phyloP scores from a whole-genome alignment of 148 eudicot species.

The Camellia lanceoleosa region DNA sequence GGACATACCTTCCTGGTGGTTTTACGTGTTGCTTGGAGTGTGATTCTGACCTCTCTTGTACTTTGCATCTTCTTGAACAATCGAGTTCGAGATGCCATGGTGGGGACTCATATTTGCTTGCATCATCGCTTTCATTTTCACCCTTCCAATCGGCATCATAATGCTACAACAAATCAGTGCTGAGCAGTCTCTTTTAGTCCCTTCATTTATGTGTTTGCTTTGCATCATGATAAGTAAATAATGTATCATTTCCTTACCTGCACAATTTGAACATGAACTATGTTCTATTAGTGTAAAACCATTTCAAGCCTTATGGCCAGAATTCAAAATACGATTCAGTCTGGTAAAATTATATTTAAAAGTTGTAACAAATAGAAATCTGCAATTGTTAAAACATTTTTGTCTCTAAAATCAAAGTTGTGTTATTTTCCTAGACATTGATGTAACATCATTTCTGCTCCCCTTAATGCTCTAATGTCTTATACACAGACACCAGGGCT shows the following conservation, averaged over 20 bases:
- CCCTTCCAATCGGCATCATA: constrained; percentile 96
- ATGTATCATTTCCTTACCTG: neutral
- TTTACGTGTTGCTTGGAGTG: constrained; percentile 56
- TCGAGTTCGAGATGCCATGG: constrained; percentile 93
- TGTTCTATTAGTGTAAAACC: neutral
- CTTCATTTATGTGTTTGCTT: neutral
- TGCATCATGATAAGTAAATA: neutral
- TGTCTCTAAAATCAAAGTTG: neutral
- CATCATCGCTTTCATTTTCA: constrained; percentile 71
- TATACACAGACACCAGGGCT: constrained; percentile 89
- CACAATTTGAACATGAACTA: neutral
- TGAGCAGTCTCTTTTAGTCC: neutral
- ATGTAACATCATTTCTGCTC: neutral
- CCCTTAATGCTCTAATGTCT: constrained; percentile 20
- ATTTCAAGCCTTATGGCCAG: neutral
- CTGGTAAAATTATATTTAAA: neutral
- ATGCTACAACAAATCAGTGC: constrained; percentile 92
- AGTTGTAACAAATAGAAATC: neutral
- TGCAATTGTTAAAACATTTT: neutral
- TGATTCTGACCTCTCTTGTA: constrained; percentile 56
- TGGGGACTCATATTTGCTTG: constrained; percentile 95
- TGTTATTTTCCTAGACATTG: neutral
- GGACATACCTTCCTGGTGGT: constrained; percentile 99
- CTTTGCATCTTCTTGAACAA: constrained; percentile 70
- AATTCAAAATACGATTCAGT: neutral